Evolutionary conservation across 805 yeast genomes (phyloP), one percentile per base, ranked within the genome.

Genomic region (Millerago galiae): DNA sequence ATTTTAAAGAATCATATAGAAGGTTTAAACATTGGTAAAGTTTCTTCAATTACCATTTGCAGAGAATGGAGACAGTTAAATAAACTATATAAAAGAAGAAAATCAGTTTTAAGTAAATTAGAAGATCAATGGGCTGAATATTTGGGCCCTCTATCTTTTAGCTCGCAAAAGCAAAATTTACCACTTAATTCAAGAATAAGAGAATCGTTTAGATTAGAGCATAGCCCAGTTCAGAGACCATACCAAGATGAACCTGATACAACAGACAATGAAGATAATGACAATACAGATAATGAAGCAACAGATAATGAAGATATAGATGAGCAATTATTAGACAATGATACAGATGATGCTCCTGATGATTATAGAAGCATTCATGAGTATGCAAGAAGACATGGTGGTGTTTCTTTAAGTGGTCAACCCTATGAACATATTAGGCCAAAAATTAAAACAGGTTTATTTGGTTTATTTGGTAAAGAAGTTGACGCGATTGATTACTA

Each of bases 11-110:
- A 78, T 30, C 93, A 87, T 55, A 80, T 91, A 21, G 93, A 88
- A 53, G 72, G 75, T 9, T 66, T 91, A 30, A 81, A 83, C 25
- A 81, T 90, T 29, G 96, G 96, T 2, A 80, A 76, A 44, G 95
- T 91, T 2, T 74, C 81, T 21, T 73, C 83, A 1, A 74, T 90
- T 8, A 81, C 83, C 3, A 78, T 93, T 2, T 93, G 96, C 51
- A 70, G 88, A 46, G 93, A 91, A 58, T 93, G 98, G 97, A 75
- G 74, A 11, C 74, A 71, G 16, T 68, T 91, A 42, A 88, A 90
- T 53, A 55, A 61, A 37, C 64, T 93, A 14, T 83, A 82, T 60
- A 72, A 71, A 41, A 68, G 75, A 46, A 70, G 97, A 34, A 66
- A 71, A 30, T 49, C 59, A 15, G 63, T 84, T 3, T 52, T 90